These are phyloP conservation scores for Nannizziopsis barbatae DNA, from an alignment of 2,329 filamentous ascomycete species.

Conservation along the genomic window DNA sequence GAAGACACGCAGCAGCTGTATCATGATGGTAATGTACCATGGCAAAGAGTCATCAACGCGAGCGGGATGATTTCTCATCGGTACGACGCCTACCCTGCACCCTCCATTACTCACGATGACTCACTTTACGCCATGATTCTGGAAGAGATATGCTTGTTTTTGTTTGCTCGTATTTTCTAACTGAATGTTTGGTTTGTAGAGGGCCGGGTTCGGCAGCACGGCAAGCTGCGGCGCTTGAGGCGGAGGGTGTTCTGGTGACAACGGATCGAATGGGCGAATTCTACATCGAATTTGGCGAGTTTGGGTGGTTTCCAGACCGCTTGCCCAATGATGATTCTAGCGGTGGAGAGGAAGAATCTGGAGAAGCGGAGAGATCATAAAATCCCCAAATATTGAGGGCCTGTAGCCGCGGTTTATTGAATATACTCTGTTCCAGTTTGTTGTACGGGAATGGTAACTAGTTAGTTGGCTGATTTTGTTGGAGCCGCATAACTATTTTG, in stretches of 20 bases:
- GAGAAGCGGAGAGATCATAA: no score
- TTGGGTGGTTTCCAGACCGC: constrained; percentile 41
- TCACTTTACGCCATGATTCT: neutral
- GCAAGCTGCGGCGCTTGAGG: constrained; percentile 32
- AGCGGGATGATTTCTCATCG: constrained; percentile 78
- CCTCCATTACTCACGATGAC: neutral
- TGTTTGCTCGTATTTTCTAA: neutral
- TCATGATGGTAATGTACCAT: constrained; percentile 71
- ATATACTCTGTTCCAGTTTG: no score
- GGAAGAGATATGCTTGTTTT: neutral
- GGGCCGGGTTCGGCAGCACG: constrained; percentile 34
- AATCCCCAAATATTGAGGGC: no score
- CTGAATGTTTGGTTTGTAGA: constrained; percentile 13
- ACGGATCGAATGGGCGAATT: constrained; percentile 36
- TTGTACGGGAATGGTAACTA: no score
- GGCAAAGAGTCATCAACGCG: constrained; percentile 85
- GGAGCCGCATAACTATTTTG: no score
- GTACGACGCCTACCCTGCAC: constrained; percentile 36
- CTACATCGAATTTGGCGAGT: constrained; percentile 32
- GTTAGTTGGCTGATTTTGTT: no score
- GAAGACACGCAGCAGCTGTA: constrained; percentile 42
- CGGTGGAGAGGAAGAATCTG: constrained; percentile 2
- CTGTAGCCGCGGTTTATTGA: no score
- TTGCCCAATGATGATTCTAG: constrained; percentile 27
- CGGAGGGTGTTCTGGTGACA: constrained; percentile 35